Base-by-base conservation (phyloP, 176 grass and related monocot species). In the Eragrostis curvula region DNA sequence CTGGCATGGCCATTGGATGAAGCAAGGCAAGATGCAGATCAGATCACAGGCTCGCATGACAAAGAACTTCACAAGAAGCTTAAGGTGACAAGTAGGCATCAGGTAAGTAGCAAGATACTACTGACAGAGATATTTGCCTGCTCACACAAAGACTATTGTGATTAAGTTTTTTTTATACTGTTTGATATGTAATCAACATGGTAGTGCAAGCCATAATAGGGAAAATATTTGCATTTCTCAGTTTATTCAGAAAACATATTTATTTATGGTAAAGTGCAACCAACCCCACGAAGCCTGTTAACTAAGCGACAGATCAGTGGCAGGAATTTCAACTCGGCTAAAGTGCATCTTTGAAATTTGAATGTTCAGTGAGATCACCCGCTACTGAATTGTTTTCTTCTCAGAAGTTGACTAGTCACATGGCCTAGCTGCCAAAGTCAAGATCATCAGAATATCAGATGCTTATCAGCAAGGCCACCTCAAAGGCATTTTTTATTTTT, bases 371-470 rank as follows among this genome's bases (percentile, higher is more conserved):
- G 48, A 81, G 65, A 77, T 62, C 27, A 41, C 16, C 30, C 32
- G 25, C n/a, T 7, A 13, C 12, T 1, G 44, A 69, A 62, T 25
- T 57, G 0, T 42, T 75, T 62, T 70, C 59, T 84, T 23, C 13
- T 62, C 5, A 25, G 63, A 70, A 71, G 87, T 81, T 89, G 82
- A 85, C 82, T 85, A 36, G 24, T 25, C 87, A 77, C 65, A 85
- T 85, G 77, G 71, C 62, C 55, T 53, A 16, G 20, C 39, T 75
- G 53, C 25, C 46, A 12, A 62, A 75, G 63, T 89, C 87, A 75
- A 80, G 32, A 46, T 1, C 14, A 16, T 8, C 73, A 80, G 32
- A 46, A 1, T 10, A 16, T 8, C 73, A 12, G 23, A 80, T 80
- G 36, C 82, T 81, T 81, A 85, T 75, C 6, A 2, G 32, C 32